Evolutionary conservation across 2,329 filamentous ascomycete species (phyloP), one percentile per base, ranked within the genome.

Genomic region (Ophiostoma fasciatum): DNA sequence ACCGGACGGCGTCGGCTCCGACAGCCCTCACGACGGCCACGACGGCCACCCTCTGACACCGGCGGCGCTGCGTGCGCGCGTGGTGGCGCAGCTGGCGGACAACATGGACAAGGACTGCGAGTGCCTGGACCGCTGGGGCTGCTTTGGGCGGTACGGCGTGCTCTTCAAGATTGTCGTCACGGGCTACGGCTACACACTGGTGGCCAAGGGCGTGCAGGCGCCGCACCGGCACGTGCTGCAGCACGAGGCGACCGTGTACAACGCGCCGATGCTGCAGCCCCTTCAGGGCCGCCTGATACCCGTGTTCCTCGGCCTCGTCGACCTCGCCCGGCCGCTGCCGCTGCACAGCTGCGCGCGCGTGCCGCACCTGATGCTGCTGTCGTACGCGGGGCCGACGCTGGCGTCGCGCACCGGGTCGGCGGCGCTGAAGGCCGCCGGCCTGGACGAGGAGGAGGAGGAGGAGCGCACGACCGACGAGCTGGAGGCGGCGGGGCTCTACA

Each of bases 181-280:
- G 3, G 34, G 31, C 11, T 40, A 27, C 14, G 38, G 33, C 27
- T 39, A 39, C 37, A 35, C 32, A 3, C 18, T 39, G 8, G 37
- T 33, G n/a, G 33, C 28, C 31, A 40, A 40, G 18, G 33, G 14
- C 14, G 22, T 14, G 14, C 28, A 15, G 18, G 22, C 17, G 2
- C 11, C 5, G 19, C 10, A 33, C 13, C 25, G 26, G 5, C 1
- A 5, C 13, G 3, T 29, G 12, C 22, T 33, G 2, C 14, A 18
- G 15, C 15, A 28, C 15, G 34, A 36, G 17, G 14, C n/a, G 3
- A 29, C 11, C 10, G 13, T 39, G 3, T 35, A 39, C 28, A 6
- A 1, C 2, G 28, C 28, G 8, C 23, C n/a, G n/a, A n/a, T n/a
- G n/a, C n/a, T 33, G 1, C 7, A 12, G 4, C 4, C 9, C 15